Base-by-base conservation (phyloP, 2,329 filamentous ascomycete genomes). In the Blumeriella jaapii region DNA sequence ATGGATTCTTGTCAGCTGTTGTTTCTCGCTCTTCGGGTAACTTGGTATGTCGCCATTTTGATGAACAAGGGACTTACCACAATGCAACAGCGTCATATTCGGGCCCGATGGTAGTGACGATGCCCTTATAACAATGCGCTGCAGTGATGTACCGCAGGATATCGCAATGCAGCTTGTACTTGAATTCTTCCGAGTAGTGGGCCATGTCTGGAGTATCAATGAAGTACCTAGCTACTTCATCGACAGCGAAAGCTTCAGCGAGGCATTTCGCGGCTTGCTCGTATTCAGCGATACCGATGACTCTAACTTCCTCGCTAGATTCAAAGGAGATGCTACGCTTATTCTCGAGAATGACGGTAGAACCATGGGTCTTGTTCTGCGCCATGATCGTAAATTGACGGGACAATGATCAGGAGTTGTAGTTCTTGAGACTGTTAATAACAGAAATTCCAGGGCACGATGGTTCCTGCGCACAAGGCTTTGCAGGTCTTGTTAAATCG, bases 91-190 rank as follows among this genome's bases (percentile, higher is more conserved):
- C 78, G 47, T 84, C 82, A 53, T 81, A 84, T 53, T 86, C 73
- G 5, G 75, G 70, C 12, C 83, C 84, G 42, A 82, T 74, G 36
- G 78, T 75, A 29, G 81, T 78, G 36, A 82, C 82, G 39, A 84
- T 59, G 37, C 83, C 84, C 48, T 77, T 77, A 52, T 81, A 68
- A 57, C 74, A 76, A 56, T 86, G 82, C 41, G 81, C 76, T 39
- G 82, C 81, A 31, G 78, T 77, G 48, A 84, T 69, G 59, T 85
- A 87, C 48, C 76, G 78, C 64, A 89, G 73, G 49, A 86, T 79
- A 54, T 79, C 71, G 47, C 81, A 67, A 57, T 91, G 83, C 29
- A 91, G 65, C 46, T 74, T 71, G 78, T 80, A 91, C 54, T 77
- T 78, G 54, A 75, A 64, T 57, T 82, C 72, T 51, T 74, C 67